A percentile compares a stretch with the other conserved stretches of the same genome.
phyloP scores from a whole-genome alignment of 371 early-diverging fungal genomes.

The Mucor plumbeus region DNA sequence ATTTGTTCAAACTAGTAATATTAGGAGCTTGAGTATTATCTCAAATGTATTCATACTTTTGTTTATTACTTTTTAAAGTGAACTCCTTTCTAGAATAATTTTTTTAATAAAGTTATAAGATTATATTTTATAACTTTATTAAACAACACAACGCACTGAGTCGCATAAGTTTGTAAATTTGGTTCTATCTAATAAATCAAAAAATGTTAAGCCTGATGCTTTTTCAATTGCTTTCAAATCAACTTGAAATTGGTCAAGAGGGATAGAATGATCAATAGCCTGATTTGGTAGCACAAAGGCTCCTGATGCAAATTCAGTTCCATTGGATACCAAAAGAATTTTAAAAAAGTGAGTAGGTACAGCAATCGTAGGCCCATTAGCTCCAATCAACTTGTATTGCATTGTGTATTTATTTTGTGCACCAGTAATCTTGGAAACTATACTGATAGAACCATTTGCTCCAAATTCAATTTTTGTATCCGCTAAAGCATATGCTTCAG shows the following conservation, averaged over 20 bases:
- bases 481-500: slow-evolving; percentile 3
- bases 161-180: slow-evolving; percentile 48
- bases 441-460: background rate
- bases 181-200: slow-evolving; percentile 59
- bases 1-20: background rate
- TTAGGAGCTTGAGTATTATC: background rate
- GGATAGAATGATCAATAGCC: slow-evolving; percentile 59
- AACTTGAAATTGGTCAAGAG: slow-evolving; percentile 69
- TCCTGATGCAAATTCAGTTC: slow-evolving; percentile 51
- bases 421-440: background rate
- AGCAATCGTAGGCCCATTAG: slow-evolving; percentile 75
- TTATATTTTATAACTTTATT: background rate
- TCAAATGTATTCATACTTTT: background rate
- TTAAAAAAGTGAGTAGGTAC: slow-evolving; percentile 96
- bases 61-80: background rate
- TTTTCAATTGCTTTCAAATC: slow-evolving; percentile 74
- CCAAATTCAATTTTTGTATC: slow-evolving; percentile 5
- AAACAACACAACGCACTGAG: slow-evolving; percentile 8
- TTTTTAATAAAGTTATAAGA: background rate
- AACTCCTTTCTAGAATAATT: background rate
- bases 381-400: slow-evolving; percentile 78
- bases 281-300: slow-evolving; percentile 89
- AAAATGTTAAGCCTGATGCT: slow-evolving; percentile 77
- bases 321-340: slow-evolving; percentile 60
- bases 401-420: slow-evolving; percentile 27